Percentiles rank a stretch among this genome's conserved stretches.
phyloP scores from a whole-genome alignment of 805 yeast genomes.

The Metschnikowia hibisci region DNA sequence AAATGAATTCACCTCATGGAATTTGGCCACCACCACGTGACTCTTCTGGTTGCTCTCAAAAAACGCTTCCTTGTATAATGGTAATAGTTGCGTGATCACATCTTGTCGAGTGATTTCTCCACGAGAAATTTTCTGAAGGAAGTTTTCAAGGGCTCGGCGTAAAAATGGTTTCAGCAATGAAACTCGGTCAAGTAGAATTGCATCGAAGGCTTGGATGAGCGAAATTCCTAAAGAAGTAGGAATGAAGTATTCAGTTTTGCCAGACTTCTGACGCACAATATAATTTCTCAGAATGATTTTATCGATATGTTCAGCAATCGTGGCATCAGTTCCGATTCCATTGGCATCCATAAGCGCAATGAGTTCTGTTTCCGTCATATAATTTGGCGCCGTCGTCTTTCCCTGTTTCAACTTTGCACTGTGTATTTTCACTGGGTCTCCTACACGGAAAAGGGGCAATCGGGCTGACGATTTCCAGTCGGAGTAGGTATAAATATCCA shows the following conservation, averaged over 20 bases:
- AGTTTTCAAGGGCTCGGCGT: constrained; percentile 68
- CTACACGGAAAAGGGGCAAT: constrained; percentile 59
- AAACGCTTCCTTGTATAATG: constrained; percentile 60
- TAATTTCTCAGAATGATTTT: constrained; percentile 70
- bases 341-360: constrained; percentile 93
- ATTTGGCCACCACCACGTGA: constrained; percentile 16
- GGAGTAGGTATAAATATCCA: constrained; percentile 75
- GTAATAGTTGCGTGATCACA: constrained; percentile 53
- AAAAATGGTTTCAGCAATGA: constrained; percentile 87
- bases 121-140: constrained; percentile 61
- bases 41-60: constrained; percentile 16
- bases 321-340: constrained; percentile 98
- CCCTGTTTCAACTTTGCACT: constrained; percentile 67
- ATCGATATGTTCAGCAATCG: constrained; percentile 96
- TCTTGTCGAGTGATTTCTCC: constrained; percentile 53
- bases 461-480: constrained; percentile 69
- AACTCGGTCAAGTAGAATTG: constrained; percentile 63
- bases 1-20: constrained; percentile 12
- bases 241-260: constrained; percentile 45
- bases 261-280: constrained; percentile 43
- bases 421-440: constrained; percentile 54
- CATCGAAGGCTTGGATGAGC: constrained; percentile 82
- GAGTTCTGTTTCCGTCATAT: constrained; percentile 87
- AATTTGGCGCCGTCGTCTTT: constrained; percentile 73
- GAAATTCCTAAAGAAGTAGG: constrained; percentile 87